Conservation (phyloP, 257 asterid genomes). For the Mentha longifolia region DNA sequence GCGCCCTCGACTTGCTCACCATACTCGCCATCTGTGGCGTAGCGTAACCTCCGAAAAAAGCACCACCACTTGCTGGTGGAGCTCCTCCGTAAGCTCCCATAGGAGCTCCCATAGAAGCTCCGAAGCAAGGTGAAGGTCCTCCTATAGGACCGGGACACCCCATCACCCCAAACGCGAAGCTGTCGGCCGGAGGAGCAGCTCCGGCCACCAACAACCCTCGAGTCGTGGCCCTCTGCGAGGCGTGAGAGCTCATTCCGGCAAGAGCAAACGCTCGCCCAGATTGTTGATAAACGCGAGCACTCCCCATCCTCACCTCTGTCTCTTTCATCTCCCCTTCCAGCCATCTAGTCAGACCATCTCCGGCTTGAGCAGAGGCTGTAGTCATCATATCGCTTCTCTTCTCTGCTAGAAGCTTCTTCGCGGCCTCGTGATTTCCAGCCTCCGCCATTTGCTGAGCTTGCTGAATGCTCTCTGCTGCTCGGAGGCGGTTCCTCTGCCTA, state of each 20-base stretch:
- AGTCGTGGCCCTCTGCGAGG: conserved; percentile 16
- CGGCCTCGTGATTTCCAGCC: conserved; percentile 6
- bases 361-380: conserved; percentile 20
- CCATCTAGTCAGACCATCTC: conserved; percentile 24
- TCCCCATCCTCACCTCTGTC: conserved; percentile 1
- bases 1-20: conserved; percentile 28
- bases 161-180: no score
- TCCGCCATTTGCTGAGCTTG: conserved; percentile 34
- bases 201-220: conserved; percentile 17
- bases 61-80: neutral
- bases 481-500: conserved; percentile 30
- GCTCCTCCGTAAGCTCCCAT: neutral
- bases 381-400: conserved; percentile 3
- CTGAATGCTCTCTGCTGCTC: conserved; percentile 24
- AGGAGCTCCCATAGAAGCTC: no score
- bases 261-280: conserved; percentile 30
- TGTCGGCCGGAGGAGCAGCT: neutral
- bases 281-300: neutral
- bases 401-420: conserved; percentile 1
- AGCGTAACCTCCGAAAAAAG: conserved; percentile 15
- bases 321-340: conserved; percentile 31
- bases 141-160: no score
- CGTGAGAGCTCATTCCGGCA: conserved; percentile 32
- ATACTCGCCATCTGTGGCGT: conserved; percentile 32
- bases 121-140: neutral